phyloP scores from a whole-genome alignment of 345 rosid species.

The Boechera divaricarpa region DNA sequence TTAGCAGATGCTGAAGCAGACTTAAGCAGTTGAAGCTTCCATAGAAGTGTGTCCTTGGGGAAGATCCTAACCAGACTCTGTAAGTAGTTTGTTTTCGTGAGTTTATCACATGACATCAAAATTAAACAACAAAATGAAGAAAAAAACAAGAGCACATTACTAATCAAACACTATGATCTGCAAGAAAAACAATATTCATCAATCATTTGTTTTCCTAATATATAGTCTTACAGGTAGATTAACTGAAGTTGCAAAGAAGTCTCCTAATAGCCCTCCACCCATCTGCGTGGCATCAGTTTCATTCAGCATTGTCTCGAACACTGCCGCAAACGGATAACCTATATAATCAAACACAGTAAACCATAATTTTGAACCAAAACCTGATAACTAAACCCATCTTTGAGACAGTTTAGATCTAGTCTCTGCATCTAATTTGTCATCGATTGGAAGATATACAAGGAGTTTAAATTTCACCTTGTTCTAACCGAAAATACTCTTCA shows the following conservation, averaged over 20 bases:
- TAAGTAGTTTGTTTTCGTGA: slow-evolving; percentile 2
- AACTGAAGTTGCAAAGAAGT: slow-evolving; percentile 41
- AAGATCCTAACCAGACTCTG: slow-evolving; percentile 67
- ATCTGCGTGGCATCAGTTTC: slow-evolving; percentile 40
- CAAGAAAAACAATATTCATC: slow-evolving; percentile 14
- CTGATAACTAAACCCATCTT: slow-evolving; percentile 4
- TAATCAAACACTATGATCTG: slow-evolving; percentile 10
- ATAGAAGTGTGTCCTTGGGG: slow-evolving; percentile 69
- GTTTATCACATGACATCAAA: not conserved
- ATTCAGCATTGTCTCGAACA: slow-evolving; percentile 42
- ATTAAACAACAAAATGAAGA: not conserved
- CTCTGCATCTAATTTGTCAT: not conserved
- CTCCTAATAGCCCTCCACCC: slow-evolving; percentile 41
- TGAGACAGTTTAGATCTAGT: not conserved
- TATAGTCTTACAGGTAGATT: slow-evolving; percentile 48
- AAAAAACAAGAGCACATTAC: not conserved
- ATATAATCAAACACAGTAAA: slow-evolving; percentile 9
- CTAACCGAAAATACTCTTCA: slow-evolving; percentile 46
- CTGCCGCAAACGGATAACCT: slow-evolving; percentile 50
- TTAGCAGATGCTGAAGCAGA: slow-evolving; percentile 64
- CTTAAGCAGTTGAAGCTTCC: slow-evolving; percentile 76
- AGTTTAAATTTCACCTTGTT: slow-evolving; percentile 43
- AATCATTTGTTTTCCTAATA: not conserved
- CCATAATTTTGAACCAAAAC: not conserved
- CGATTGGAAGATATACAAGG: not conserved